Evolutionary conservation across 148 eudicot species (phyloP).

Genomic region (Cornus kousa): DNA sequence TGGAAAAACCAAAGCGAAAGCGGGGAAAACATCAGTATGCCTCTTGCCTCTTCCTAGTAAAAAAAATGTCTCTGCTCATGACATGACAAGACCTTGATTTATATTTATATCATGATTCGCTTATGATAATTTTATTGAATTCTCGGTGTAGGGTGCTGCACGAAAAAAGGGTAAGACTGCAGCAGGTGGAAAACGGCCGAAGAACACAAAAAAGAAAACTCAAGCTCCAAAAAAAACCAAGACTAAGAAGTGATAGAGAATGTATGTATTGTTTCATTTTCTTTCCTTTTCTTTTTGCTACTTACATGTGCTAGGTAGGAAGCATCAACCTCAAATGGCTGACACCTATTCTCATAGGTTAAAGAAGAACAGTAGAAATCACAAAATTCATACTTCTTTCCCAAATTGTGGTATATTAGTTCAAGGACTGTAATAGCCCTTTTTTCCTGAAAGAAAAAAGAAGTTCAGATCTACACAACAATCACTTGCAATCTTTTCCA

Average conservation of each 20-base stretch:
- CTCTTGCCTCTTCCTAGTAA: background rate
- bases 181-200: conserved; percentile 53
- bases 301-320: background rate
- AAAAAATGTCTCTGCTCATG: background rate
- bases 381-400: background rate
- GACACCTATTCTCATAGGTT: background rate
- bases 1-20: conserved; percentile 53
- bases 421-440: background rate
- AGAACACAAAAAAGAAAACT: conserved; percentile 63
- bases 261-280: background rate
- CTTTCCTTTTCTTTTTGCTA: background rate
- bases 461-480: background rate
- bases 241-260: conserved; percentile 56
- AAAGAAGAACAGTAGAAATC: background rate
- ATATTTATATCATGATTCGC: background rate
- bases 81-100: background rate
- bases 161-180: conserved; percentile 64
- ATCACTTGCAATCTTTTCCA: background rate
- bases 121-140: conserved; percentile 15
- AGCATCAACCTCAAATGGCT: background rate
- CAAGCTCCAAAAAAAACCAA: conserved; percentile 73
- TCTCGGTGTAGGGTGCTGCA: conserved; percentile 47
- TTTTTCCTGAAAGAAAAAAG: background rate
- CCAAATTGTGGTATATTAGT: too few relatives aligned
- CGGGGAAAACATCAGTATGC: conserved; percentile 61